Conservation (phyloP, 768 basidiomycete genomes). For the Cystobasidium onofrii region DNA sequence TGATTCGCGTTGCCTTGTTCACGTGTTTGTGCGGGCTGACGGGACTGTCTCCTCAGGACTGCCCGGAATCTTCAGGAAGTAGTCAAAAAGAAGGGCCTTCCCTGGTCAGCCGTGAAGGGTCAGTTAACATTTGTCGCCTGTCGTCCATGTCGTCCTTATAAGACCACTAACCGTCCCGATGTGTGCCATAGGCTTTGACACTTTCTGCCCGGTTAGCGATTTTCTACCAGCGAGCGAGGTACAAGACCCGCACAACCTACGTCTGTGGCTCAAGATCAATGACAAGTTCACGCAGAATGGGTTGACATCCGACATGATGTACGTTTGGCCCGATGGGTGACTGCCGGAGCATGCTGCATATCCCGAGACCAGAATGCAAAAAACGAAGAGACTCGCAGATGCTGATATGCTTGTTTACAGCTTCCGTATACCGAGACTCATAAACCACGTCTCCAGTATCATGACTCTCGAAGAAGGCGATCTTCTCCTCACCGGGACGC, state of each 20-base stretch:
- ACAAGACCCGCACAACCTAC: slow-evolving; percentile 64
- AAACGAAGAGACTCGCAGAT: not conserved
- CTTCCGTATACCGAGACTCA: slow-evolving; percentile 70
- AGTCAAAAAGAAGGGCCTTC: slow-evolving; percentile 85
- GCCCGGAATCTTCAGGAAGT: slow-evolving; percentile 89
- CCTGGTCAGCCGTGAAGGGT: slow-evolving; percentile 84
- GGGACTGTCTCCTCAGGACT: too few species aligned
- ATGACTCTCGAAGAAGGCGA: slow-evolving; percentile 82
- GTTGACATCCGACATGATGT: slow-evolving; percentile 80
- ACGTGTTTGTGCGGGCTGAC: too few species aligned
- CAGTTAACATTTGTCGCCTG: too few species aligned
- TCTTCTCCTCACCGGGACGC: slow-evolving; percentile 54
- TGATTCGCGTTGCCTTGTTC: too few species aligned
- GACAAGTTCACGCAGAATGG: slow-evolving; percentile 75
- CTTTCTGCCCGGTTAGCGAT: slow-evolving; percentile 62
- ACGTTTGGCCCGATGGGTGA: slow-evolving; percentile 4
- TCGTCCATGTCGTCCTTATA: too few species aligned
- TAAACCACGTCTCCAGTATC: slow-evolving; percentile 86
- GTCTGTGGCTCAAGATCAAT: slow-evolving; percentile 67
- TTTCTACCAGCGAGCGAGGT: slow-evolving; percentile 72
- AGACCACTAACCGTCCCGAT: too few species aligned
- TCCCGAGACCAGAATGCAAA: not conserved
- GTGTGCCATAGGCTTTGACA: slow-evolving; percentile 90
- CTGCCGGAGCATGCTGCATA: too few species aligned
- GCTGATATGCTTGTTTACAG: slow-evolving; percentile 1